Evolutionary conservation across 306 rosid genomes (phyloP).

Genomic region (Quillaja saponaria): DNA sequence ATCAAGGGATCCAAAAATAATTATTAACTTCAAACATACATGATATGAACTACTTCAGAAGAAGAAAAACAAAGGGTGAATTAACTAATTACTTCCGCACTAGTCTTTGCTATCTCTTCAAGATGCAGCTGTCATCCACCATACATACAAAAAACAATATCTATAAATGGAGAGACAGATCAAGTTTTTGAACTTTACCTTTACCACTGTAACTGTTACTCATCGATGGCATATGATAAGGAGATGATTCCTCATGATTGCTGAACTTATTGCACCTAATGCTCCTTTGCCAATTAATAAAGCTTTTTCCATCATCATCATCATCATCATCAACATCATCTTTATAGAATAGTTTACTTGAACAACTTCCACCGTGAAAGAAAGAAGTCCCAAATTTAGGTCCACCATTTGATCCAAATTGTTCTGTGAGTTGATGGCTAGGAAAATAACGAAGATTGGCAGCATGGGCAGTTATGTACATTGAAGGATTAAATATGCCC

Average conservation of each 20-base stretch:
- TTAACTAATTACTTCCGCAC: too few species aligned
- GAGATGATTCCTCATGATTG: slow-evolving; percentile 33
- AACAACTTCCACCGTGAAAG: slow-evolving; percentile 39
- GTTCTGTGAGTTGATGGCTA: slow-evolving; percentile 36
- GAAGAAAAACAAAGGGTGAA: too few species aligned
- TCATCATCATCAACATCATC: slow-evolving; percentile 59
- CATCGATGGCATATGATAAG: slow-evolving; percentile 19
- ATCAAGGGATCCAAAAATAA: too few species aligned
- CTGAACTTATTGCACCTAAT: slow-evolving; percentile 29
- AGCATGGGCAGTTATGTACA: slow-evolving; percentile 53
- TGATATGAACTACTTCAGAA: too few species aligned
- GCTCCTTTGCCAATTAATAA: slow-evolving; percentile 49
- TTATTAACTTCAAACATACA: too few species aligned
- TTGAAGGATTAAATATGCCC: slow-evolving; percentile 45
- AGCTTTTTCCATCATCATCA: slow-evolving; percentile 47
- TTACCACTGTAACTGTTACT: slow-evolving; percentile 29
- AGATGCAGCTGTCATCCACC: too few species aligned
- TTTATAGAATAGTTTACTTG: slow-evolving; percentile 26
- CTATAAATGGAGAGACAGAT: slow-evolving; percentile 80
- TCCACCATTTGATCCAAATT: slow-evolving; percentile 46
- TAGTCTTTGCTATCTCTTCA: too few species aligned
- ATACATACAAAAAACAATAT: neutral
- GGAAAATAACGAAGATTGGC: slow-evolving; percentile 48
- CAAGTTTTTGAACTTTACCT: slow-evolving; percentile 59
- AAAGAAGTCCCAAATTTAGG: slow-evolving; percentile 47